Percentiles rank a stretch among this genome's conserved stretches.
Evolutionary conservation across 768 basidiomycete genomes (phyloP).

Genomic region (Tricholoma furcatifolium): DNA sequence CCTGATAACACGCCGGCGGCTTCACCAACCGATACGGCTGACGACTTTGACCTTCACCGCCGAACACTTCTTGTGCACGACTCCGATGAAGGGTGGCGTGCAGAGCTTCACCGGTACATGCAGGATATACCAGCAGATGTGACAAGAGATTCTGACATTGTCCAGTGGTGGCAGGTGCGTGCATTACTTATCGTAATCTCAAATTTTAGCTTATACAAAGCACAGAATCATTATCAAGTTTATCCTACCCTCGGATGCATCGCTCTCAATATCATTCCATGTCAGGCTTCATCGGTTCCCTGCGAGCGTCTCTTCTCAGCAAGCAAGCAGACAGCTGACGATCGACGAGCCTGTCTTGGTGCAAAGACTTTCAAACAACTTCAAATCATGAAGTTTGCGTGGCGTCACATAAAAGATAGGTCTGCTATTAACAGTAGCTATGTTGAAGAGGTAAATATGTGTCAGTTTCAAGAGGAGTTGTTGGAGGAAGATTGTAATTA

Average conservation of each 20-base stretch:
- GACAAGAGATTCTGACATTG: slow-evolving; percentile 13
- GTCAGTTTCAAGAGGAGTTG: neutral
- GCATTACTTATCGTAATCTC: too few relatives aligned
- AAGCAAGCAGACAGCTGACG: slow-evolving; percentile 2
- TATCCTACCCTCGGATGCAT: slow-evolving; percentile 18
- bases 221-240: too few relatives aligned
- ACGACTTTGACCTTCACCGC: slow-evolving; percentile 6
- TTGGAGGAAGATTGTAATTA: neutral
- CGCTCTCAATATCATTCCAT: slow-evolving; percentile 16
- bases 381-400: slow-evolving; percentile 11
- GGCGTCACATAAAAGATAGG: neutral
- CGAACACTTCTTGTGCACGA: neutral
- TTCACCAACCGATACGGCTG: neutral
- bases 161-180: slow-evolving; percentile 18
- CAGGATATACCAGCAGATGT: slow-evolving; percentile 15
- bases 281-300: slow-evolving; percentile 21
- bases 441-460: neutral
- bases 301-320: too few relatives aligned
- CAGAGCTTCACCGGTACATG: slow-evolving; percentile 15
- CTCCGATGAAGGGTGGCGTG: slow-evolving; percentile 6
- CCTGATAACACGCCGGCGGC: too few relatives aligned
- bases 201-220: too few relatives aligned
- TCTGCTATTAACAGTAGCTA: neutral
- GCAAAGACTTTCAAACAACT: slow-evolving; percentile 4
- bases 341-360: slow-evolving; percentile 1